Evolutionary conservation across 148 eudicot genomes (phyloP).

Genomic region (Nepenthes mirabilis): DNA sequence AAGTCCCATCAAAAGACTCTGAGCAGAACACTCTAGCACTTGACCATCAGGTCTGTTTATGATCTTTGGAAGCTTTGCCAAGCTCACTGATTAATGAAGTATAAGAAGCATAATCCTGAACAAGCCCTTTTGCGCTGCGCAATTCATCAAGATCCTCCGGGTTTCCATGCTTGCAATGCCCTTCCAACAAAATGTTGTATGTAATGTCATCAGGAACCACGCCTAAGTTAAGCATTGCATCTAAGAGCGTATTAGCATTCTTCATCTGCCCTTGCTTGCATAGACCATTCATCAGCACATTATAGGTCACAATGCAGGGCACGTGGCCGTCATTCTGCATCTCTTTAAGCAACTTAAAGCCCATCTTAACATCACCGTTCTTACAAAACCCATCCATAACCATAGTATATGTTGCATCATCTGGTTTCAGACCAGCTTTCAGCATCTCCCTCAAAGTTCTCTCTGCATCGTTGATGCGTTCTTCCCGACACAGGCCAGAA

Average conservation of each 20-base stretch:
- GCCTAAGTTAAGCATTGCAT: constrained; percentile 67
- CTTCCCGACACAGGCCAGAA: constrained; percentile 54
- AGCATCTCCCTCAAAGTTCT: constrained; percentile 51
- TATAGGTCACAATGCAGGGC: constrained; percentile 53
- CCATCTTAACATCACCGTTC: constrained; percentile 54
- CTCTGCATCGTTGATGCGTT: constrained; percentile 43
- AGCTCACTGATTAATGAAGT: constrained; percentile 31
- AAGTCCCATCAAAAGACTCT: too few species aligned
- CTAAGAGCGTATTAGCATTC: constrained; percentile 55
- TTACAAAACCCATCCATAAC: constrained; percentile 61
- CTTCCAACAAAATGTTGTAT: constrained; percentile 63
- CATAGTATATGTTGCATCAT: constrained; percentile 51
- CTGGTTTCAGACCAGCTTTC: constrained; percentile 38
- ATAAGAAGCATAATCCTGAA: constrained; percentile 65
- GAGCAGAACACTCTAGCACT: background rate
- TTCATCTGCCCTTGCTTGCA: constrained; percentile 74
- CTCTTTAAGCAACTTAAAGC: constrained; percentile 51
- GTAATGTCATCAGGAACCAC: constrained; percentile 66
- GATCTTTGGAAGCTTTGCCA: constrained; percentile 18
- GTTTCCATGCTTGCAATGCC: constrained; percentile 38
- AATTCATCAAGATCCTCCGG: constrained; percentile 22
- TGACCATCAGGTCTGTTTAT: constrained; percentile 7
- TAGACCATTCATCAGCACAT: constrained; percentile 66
- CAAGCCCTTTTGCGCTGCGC: constrained; percentile 50
- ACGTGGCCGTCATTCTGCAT: constrained; percentile 41